phyloP scores from a whole-genome alignment of 345 rosid species.

The Bruguiera parviflora region DNA sequence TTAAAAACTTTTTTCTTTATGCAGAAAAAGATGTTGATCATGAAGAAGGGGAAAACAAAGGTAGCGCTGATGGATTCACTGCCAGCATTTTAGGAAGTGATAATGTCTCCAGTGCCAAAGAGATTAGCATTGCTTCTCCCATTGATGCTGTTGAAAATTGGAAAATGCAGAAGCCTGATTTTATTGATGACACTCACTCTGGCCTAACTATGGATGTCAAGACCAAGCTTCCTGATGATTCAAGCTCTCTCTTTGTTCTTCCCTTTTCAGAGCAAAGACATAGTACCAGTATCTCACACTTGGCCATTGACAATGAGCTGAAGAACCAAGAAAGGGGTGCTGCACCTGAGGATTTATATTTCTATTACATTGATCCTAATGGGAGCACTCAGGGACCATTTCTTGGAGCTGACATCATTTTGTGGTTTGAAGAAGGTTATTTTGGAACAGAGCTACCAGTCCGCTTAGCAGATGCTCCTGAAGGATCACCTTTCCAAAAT shows the following conservation, averaged over 20 bases:
- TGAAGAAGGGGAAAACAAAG: conserved; percentile 22
- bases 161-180: conserved; percentile 21
- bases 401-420: conserved; percentile 66
- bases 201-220: conserved; percentile 31
- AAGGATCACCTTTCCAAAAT: conserved; percentile 65
- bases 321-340: conserved; percentile 25
- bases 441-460: conserved; percentile 82
- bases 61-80: conserved; percentile 9
- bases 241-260: conserved; percentile 38
- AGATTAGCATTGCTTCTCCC: conserved; percentile 7
- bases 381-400: conserved; percentile 84
- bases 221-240: conserved; percentile 44
- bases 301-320: conserved; percentile 17
- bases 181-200: conserved; percentile 19
- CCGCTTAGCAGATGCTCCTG: conserved; percentile 66
- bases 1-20: conserved; percentile 1
- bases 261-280: conserved; percentile 32
- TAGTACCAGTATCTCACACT: conserved; percentile 15
- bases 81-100: conserved; percentile 1
- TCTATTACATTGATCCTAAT: conserved; percentile 84
- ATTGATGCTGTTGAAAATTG: conserved; percentile 19
- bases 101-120: conserved; percentile 22
- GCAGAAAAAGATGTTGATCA: conserved; percentile 21
- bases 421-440: conserved; percentile 92
- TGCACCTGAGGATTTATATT: conserved; percentile 55